phyloP scores from a whole-genome alignment of 208 protist genomes.

The Crithidia bombi region DNA sequence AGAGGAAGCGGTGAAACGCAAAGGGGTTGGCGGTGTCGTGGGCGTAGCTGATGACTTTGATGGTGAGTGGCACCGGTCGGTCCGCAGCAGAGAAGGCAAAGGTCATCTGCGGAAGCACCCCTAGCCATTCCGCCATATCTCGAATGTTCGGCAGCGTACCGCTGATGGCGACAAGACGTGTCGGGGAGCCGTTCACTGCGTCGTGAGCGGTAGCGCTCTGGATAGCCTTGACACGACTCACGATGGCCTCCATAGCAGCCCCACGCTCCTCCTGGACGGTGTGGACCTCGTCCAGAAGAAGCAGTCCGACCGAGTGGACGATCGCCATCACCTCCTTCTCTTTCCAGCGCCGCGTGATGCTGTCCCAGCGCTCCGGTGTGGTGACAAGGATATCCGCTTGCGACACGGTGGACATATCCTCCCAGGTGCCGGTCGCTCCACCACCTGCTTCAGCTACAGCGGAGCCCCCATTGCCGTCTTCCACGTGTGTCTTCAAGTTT shows the following conservation, averaged over 20 bases:
- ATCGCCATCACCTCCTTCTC: constrained; percentile 73
- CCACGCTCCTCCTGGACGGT: constrained; percentile 92
- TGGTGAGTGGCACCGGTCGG: constrained; percentile 81
- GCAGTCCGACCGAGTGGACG: constrained; percentile 74
- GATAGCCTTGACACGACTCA: constrained; percentile 91
- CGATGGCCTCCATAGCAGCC: constrained; percentile 91
- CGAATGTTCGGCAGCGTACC: constrained; percentile 93
- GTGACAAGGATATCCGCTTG: constrained; percentile 88
- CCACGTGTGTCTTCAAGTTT: background rate
- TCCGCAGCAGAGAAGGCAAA: constrained; percentile 75
- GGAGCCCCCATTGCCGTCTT: constrained; percentile 92
- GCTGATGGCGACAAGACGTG: constrained; percentile 90
- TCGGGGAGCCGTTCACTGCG: background rate
- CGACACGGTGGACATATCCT: constrained; percentile 46
- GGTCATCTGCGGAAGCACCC: constrained; percentile 47
- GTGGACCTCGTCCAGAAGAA: constrained; percentile 95
- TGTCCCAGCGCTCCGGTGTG: constrained; percentile 95
- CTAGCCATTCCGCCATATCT: constrained; percentile 91
- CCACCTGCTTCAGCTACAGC: too few species aligned
- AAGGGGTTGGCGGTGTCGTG: constrained; percentile 82
- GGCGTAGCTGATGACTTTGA: constrained; percentile 74
- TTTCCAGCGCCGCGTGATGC: constrained; percentile 91
- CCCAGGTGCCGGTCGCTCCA: constrained; percentile 55
- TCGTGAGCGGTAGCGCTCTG: constrained; percentile 16
- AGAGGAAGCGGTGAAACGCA: constrained; percentile 91